Percentiles rank a stretch among this genome's conserved stretches.
Conservation (phyloP, 2,329 filamentous ascomycete species). For the Fusarium cicatricum region DNA sequence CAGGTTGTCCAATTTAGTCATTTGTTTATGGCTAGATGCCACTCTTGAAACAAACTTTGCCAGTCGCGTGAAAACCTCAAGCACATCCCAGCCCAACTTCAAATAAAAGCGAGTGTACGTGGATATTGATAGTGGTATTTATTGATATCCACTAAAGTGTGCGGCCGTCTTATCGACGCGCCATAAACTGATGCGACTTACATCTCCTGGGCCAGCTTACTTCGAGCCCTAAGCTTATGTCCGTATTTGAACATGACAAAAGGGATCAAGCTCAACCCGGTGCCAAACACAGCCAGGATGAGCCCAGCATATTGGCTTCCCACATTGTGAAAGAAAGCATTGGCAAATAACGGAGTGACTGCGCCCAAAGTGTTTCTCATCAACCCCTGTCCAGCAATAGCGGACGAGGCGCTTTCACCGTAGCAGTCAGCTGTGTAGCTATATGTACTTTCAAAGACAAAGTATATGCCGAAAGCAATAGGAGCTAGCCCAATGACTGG, state of each 20-base stretch:
- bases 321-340: slow-evolving; percentile 34
- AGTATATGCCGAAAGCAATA: slow-evolving; percentile 35
- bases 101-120: no score
- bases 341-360: slow-evolving; percentile 33
- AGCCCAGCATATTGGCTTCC: slow-evolving; percentile 34
- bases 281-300: slow-evolving; percentile 31
- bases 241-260: slow-evolving; percentile 37
- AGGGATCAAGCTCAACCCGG: slow-evolving; percentile 29
- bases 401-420: slow-evolving; percentile 32
- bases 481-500: slow-evolving; percentile 30
- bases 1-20: no score
- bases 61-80: no score
- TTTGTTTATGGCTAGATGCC: no score
- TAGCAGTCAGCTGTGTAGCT: slow-evolving; percentile 36
- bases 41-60: no score
- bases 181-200: neutral
- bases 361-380: slow-evolving; percentile 35
- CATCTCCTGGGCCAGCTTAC: slow-evolving; percentile 34
- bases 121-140: no score
- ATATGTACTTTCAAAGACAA: slow-evolving; percentile 35
- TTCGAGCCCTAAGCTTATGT: slow-evolving; percentile 30
- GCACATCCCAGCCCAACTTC: no score
- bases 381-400: slow-evolving; percentile 32
- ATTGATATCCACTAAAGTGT: no score
- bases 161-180: no score